Evolutionary conservation across 805 yeast species (phyloP).

Genomic region (Wickerhamomyces hampshirensis): DNA sequence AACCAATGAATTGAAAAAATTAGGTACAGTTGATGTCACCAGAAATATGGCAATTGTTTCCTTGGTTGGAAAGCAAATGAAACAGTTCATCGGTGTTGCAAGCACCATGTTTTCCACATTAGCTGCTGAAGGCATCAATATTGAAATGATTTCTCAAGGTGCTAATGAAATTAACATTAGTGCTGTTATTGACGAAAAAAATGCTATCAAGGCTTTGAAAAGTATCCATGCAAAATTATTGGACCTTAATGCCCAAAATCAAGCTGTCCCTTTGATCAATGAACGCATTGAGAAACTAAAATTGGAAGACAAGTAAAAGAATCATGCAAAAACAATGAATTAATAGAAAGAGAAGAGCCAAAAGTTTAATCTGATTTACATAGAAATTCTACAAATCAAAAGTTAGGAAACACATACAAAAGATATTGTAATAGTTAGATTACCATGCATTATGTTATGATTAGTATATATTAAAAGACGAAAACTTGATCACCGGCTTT

Average conservation of each 20-base stretch:
- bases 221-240: slow-evolving; percentile 78
- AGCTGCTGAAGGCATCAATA: slow-evolving; percentile 87
- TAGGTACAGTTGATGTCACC: slow-evolving; percentile 88
- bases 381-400: neutral
- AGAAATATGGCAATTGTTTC: slow-evolving; percentile 88
- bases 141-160: slow-evolving; percentile 98
- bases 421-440: slow-evolving; percentile 1
- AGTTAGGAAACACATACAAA: slow-evolving; percentile 1
- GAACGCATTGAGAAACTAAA: slow-evolving; percentile 43
- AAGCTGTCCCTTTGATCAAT: slow-evolving; percentile 29
- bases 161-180: slow-evolving; percentile 97
- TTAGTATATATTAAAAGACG: slow-evolving; percentile 65
- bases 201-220: slow-evolving; percentile 79
- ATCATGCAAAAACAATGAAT: slow-evolving; percentile 1
- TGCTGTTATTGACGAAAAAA: slow-evolving; percentile 83
- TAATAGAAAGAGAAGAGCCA: neutral
- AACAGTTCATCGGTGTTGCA: slow-evolving; percentile 93
- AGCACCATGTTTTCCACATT: slow-evolving; percentile 93
- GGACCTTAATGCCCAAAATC: slow-evolving; percentile 34
- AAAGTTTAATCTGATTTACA: neutral
- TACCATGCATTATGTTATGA: neutral
- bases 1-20: slow-evolving; percentile 66
- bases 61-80: slow-evolving; percentile 95
- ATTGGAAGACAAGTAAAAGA: slow-evolving; percentile 28
- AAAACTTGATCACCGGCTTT: slow-evolving; percentile 89